A percentile compares a stretch with the other conserved stretches of the same genome.
Evolutionary conservation across 2,329 filamentous ascomycete genomes (phyloP).

Genomic region (Calonectria naviculata): DNA sequence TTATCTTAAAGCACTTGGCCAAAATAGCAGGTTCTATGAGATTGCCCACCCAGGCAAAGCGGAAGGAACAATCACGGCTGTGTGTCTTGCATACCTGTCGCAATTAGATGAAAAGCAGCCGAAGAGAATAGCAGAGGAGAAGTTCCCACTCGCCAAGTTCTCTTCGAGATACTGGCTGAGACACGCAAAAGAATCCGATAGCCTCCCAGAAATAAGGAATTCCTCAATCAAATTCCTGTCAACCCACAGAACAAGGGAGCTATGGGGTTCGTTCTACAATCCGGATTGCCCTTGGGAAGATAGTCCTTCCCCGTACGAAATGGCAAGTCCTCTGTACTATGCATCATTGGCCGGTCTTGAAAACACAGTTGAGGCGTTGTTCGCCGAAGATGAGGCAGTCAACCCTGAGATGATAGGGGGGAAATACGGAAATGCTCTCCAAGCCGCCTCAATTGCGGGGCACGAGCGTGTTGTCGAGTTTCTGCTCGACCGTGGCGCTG

Average conservation of each 20-base stretch:
- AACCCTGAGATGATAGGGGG: neutral
- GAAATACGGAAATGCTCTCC: neutral
- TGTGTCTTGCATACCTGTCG: neutral
- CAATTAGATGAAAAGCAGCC: neutral
- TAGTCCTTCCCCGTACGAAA: neutral
- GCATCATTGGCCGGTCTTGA: neutral
- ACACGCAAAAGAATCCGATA: neutral
- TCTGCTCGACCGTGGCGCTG: neutral
- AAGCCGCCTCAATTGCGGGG: neutral
- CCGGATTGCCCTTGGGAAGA: neutral
- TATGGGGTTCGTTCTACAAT: neutral
- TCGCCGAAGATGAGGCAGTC: neutral
- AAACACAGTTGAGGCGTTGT: neutral
- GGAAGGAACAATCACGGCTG: neutral
- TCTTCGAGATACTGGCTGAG: neutral
- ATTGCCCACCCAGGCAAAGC: neutral
- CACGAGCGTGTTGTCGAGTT: neutral
- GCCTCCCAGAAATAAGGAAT: neutral
- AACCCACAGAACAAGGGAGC: neutral
- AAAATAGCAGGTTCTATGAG: neutral
- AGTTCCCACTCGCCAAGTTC: neutral
- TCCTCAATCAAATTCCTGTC: neutral
- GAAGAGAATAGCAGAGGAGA: too few relatives aligned
- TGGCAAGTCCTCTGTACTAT: neutral
- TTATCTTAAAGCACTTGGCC: neutral